phyloP scores from a whole-genome alignment of 305 asterid species.

The Solanum hybrid region DNA sequence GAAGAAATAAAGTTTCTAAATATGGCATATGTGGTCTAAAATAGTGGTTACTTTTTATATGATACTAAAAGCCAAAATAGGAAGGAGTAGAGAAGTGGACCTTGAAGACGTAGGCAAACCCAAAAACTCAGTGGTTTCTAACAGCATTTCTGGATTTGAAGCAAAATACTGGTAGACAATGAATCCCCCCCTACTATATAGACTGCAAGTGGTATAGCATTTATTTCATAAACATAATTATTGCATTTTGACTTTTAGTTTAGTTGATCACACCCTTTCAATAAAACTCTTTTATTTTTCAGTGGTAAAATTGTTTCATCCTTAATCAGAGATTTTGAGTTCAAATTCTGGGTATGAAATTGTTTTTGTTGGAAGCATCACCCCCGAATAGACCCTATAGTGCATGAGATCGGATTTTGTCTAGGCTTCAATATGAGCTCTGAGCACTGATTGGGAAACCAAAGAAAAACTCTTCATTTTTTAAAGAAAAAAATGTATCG shows the following conservation, averaged over 20 bases:
- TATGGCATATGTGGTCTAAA: not conserved
- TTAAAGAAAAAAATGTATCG: too few species aligned
- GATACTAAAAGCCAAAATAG: not conserved
- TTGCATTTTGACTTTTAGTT: not conserved
- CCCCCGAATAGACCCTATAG: not conserved
- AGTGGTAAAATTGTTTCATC: not conserved
- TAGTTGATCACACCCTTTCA: not conserved
- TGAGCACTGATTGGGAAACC: not conserved
- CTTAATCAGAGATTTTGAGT: fast-evolving
- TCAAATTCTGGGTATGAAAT: fast-evolving
- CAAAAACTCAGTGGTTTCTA: not conserved
- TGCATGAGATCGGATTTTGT: not conserved
- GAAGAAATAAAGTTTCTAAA: not conserved
- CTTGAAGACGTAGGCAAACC: not conserved
- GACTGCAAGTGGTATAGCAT: not conserved
- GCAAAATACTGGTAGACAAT: not conserved
- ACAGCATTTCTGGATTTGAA: not conserved
- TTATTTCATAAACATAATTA: not conserved
- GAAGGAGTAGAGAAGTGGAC: not conserved
- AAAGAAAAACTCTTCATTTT: not conserved
- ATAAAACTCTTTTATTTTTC: too few species aligned
- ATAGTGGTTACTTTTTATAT: not conserved
- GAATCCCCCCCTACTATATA: not conserved
- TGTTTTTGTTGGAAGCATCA: fast-evolving
- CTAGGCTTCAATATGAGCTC: not conserved